Evolutionary conservation across 176 grass and related monocot genomes (phyloP), one percentile per base, ranked within the genome.

Genomic region (Eleusine indica): DNA sequence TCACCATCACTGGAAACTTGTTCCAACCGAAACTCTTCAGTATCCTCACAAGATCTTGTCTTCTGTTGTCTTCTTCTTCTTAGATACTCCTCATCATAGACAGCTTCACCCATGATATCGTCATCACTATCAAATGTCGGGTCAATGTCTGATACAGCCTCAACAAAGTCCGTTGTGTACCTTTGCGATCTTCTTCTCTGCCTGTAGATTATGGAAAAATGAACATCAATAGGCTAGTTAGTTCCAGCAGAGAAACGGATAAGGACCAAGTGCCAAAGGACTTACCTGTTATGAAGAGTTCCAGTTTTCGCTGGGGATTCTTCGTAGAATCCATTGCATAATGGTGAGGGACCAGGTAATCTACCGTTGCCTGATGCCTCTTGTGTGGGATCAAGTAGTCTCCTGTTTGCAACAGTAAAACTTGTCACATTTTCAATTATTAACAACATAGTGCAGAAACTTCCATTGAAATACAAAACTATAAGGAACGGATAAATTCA

Each of bases 11-110:
- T 74, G 30, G 77, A 80, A 46, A 92, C 87, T 52, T 90, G 89
- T 54, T 93, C 93, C 62, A 86, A 82, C 5, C 51, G 87, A 58
- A 95, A 93, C n/a, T 93, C 92, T 77, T 93, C 91, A n/a, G 88
- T 85, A 6, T 77, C 83, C 67, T 95, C 91, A 37, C 89, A 95
- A 64, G 73, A 80, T 54, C 89, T 80, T 35, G 82, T 61, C 49
- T 91, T 93, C 43, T 82, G 82, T 47, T 68, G 84, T 64, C 93
- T 90, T 67, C 85, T 87, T 39, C 79, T 95, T 89, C 82, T 90
- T 69, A 98, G 87, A 76, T 98, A 98, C 61, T 94, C 92, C 48
- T 98, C 96, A 17, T 98, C 93, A 58, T 98, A 98, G 6, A 98
- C 87, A 74, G 87, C 96, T 92, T 98, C 96, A 30, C 96, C 96